A percentile compares a stretch with the other conserved stretches of the same genome.
Conservation (phyloP, 768 basidiomycete species). For the Trametes cingulata region DNA sequence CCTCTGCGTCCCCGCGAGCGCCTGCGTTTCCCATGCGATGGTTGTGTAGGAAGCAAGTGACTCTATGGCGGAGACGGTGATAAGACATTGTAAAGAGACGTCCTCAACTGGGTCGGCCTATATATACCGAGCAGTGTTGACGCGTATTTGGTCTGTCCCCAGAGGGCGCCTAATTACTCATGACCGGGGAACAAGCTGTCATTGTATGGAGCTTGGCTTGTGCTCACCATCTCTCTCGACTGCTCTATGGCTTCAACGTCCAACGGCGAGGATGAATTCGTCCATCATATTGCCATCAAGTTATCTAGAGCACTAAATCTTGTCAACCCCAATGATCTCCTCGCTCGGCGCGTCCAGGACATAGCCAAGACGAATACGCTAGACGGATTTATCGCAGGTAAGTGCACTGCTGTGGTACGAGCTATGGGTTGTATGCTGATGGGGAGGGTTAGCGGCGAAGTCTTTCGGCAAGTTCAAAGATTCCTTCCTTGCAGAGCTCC, state of each 20-base stretch:
- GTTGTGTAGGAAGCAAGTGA: slow-evolving; percentile 27
- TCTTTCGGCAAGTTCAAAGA: slow-evolving; percentile 87
- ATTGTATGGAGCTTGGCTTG: background rate
- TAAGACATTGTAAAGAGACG: slow-evolving; percentile 23
- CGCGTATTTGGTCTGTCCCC: slow-evolving; percentile 13
- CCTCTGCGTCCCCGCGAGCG: slow-evolving; percentile 29
- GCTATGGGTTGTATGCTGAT: background rate
- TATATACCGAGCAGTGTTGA: slow-evolving; percentile 13
- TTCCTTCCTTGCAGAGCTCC: slow-evolving; percentile 74
- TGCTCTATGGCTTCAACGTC: slow-evolving; percentile 16
- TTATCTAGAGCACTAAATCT: slow-evolving; percentile 79
- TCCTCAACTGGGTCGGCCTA: background rate
- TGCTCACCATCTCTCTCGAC: background rate
- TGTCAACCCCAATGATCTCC: slow-evolving; percentile 79
- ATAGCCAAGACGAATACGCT: slow-evolving; percentile 71
- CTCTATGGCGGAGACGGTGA: slow-evolving; percentile 27
- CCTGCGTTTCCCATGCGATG: slow-evolving; percentile 24
- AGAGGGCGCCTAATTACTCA: slow-evolving; percentile 2
- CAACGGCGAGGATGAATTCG: slow-evolving; percentile 45
- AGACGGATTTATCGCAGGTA: slow-evolving; percentile 70
- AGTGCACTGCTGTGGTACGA: slow-evolving; percentile 14
- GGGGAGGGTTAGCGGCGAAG: slow-evolving; percentile 53
- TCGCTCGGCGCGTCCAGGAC: slow-evolving; percentile 77
- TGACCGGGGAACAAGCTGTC: background rate
- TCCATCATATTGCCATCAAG: slow-evolving; percentile 72